phyloP scores from a whole-genome alignment of 2,329 filamentous ascomycete genomes.

The Botrytis byssoidea region DNA sequence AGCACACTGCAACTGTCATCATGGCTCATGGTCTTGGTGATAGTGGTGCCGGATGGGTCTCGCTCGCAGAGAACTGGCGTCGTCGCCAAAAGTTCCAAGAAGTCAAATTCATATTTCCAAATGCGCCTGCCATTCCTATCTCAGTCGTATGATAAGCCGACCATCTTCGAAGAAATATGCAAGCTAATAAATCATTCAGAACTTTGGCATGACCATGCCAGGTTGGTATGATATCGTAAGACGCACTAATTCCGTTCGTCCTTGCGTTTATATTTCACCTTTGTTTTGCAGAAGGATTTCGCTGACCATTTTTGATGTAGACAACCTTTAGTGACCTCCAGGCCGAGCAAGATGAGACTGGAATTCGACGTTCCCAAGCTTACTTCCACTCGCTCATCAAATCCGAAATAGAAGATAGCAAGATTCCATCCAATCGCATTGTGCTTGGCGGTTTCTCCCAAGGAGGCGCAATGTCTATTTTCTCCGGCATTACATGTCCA shows the following conservation, averaged over 20 bases:
- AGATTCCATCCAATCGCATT: slow-evolving; percentile 79
- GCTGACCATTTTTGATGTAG: slow-evolving; percentile 30
- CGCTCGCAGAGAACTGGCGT: slow-evolving; percentile 84
- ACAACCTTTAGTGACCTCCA: slow-evolving; percentile 47
- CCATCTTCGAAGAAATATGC: background rate
- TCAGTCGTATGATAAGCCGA: slow-evolving; percentile 56
- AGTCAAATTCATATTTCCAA: slow-evolving; percentile 91
- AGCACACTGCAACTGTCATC: slow-evolving; percentile 92
- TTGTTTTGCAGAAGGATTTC: background rate
- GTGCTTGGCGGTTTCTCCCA: slow-evolving; percentile 84
- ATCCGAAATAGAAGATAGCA: slow-evolving; percentile 68
- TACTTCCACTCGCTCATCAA: slow-evolving; percentile 80
- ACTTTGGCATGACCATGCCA: slow-evolving; percentile 76
- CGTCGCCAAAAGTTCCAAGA: slow-evolving; percentile 77
- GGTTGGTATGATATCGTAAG: slow-evolving; percentile 82
- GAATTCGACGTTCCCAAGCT: slow-evolving; percentile 69
- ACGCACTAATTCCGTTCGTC: slow-evolving; percentile 33
- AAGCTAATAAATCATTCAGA: slow-evolving; percentile 48
- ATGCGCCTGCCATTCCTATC: slow-evolving; percentile 83
- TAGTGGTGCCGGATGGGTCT: slow-evolving; percentile 73
- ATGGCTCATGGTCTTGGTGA: slow-evolving; percentile 92
- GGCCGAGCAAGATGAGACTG: slow-evolving; percentile 63
- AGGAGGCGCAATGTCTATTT: slow-evolving; percentile 82
- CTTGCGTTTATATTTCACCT: background rate
- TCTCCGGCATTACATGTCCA: slow-evolving; percentile 71